Evolutionary conservation across 345 rosid species (phyloP).

Genomic region (Barbarea vulgaris): DNA sequence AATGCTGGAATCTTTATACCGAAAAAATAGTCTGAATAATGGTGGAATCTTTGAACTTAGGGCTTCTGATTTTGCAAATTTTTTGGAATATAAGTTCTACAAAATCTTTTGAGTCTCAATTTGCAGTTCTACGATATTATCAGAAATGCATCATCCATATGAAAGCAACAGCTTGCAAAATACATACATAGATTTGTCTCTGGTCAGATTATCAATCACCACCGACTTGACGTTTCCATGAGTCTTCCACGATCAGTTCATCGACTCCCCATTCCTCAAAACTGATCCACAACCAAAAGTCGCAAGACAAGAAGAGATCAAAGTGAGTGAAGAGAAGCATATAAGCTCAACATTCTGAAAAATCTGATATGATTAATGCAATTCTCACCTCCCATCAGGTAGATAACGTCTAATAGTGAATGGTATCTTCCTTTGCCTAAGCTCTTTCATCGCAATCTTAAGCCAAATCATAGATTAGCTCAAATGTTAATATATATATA

Average conservation of each 20-base stretch:
- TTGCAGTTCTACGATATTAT: background rate
- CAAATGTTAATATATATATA: background rate
- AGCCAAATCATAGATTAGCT: slow-evolving; percentile 23
- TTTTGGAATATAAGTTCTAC: background rate
- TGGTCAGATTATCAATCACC: slow-evolving; percentile 51
- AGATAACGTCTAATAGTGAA: slow-evolving; percentile 82
- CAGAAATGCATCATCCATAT: background rate
- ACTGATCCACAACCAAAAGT: slow-evolving; percentile 38
- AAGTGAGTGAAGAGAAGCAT: background rate
- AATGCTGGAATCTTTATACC: slow-evolving; percentile 13
- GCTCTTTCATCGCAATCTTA: slow-evolving; percentile 87
- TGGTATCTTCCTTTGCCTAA: slow-evolving; percentile 70
- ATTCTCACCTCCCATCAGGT: slow-evolving; percentile 79
- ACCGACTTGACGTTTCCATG: slow-evolving; percentile 93
- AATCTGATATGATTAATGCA: background rate
- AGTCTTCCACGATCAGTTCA: slow-evolving; percentile 86
- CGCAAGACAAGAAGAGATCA: background rate
- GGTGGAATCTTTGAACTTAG: background rate
- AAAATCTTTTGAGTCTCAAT: background rate
- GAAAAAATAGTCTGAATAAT: no score
- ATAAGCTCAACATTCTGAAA: background rate
- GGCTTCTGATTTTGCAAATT: background rate
- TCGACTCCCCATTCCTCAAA: slow-evolving; percentile 88
- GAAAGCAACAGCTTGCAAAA: background rate
- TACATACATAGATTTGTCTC: background rate